A percentile compares a stretch with the other conserved stretches of the same genome.
These are phyloP conservation scores for Barnettozyma pratensis DNA, from an alignment of 805 yeast species.

Conservation along the genomic window DNA sequence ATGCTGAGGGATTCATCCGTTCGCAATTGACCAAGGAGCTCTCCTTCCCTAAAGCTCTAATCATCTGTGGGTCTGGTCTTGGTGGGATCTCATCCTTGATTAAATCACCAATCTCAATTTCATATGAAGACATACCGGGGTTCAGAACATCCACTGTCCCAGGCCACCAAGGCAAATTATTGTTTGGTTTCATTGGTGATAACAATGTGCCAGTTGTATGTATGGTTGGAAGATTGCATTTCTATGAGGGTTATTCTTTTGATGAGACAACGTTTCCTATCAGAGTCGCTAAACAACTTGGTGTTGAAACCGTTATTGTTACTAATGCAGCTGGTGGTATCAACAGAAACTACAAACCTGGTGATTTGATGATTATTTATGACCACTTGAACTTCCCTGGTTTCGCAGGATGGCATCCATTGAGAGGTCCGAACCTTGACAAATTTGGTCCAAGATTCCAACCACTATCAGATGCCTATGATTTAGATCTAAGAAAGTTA, in stretches of 20 bases:
- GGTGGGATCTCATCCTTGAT: constrained; percentile 68
- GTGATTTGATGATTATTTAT: constrained; percentile 84
- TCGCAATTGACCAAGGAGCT: constrained; percentile 1
- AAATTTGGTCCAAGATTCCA: constrained; percentile 81
- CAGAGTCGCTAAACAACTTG: constrained; percentile 64
- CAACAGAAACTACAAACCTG: constrained; percentile 60
- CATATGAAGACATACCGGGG: constrained; percentile 72
- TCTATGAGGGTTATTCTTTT: constrained; percentile 87
- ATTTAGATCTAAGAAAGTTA: constrained; percentile 58
- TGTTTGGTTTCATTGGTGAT: constrained; percentile 70
- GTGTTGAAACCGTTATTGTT: constrained; percentile 58
- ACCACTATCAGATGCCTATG: constrained; percentile 88
- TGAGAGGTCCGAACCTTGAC: constrained; percentile 81
- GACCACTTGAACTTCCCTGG: constrained; percentile 95
- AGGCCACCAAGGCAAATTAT: constrained; percentile 82
- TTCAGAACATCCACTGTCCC: constrained; percentile 78
- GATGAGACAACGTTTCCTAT: constrained; percentile 82
- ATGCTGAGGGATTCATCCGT: constrained; percentile 17
- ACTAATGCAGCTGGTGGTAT: constrained; percentile 98
- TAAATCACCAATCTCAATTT: constrained; percentile 40
- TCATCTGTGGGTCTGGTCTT: constrained; percentile 93
- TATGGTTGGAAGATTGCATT: constrained; percentile 91
- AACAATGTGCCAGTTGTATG: constrained; percentile 76
- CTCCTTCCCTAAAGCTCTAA: constrained; percentile 56
- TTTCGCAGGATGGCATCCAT: constrained; percentile 79